Evolutionary conservation across 1,284 basidiomycete genomes (phyloP), one percentile per base, ranked within the genome.

Genomic region (Sporisorium exsertum): DNA sequence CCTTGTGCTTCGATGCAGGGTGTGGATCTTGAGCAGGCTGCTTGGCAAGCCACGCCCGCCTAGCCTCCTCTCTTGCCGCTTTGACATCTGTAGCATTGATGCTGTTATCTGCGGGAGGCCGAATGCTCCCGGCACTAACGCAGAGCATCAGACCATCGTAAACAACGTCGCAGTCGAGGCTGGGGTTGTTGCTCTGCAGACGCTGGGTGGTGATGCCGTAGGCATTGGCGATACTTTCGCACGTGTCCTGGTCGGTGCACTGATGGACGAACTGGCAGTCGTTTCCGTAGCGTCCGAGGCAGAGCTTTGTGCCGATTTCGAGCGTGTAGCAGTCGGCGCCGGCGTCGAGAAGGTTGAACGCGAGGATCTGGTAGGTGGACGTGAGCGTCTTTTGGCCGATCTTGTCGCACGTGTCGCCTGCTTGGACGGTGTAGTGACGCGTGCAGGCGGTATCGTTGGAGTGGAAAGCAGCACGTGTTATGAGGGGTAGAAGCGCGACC

Each of bases 321-420:
- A 93, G 89, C 84, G 92, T 91, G 77, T 84, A 79, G 87, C 92
- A 93, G 3, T 50, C 53, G 0, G 78, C 16, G 78, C 92, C 86
- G 74, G 92, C 89, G 62, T 81, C 77, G 58, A 72, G 80, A 0
- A 86, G 61, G 85, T 93, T 93, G 77, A 90, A 86, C 15, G 88
- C 88, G 2, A 90, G 89, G 53, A 93, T 89, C 86, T 93, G 92
- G 87, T 91, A 93, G 89, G 91, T 92, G 29, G 92, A 92, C 64
- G 89, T 91, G 57, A 89, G 88, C 49, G 91, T 83, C 20, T 88
- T 87, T 40, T 89, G 88, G 64, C 91, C 92, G 83, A 92, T 92
- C 72, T 82, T 81, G 87, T 92, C 91, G 80, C 91, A 93, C 59
- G 87, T 88, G 80, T 92, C 92, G 58, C 89, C 90, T 1, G 79